Conservation (phyloP, 805 yeast genomes). For the Metschnikowia picachoensis region DNA sequence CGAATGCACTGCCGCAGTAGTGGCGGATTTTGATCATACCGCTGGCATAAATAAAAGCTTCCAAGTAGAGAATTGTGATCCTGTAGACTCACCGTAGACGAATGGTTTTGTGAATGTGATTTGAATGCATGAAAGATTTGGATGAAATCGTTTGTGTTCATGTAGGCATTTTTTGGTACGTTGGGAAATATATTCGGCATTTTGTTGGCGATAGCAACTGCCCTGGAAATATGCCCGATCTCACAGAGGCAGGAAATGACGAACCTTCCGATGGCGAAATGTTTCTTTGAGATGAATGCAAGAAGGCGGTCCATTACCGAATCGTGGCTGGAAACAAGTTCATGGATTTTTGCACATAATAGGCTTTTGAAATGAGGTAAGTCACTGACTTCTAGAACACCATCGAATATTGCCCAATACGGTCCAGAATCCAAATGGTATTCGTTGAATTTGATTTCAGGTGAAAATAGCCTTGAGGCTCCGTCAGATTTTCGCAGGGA, state of each 20-base stretch:
- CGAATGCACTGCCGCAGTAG: conserved; percentile 5
- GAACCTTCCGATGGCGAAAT: conserved; percentile 25
- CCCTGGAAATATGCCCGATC: conserved; percentile 23
- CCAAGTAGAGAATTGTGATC: conserved; percentile 3
- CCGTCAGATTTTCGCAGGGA: too few species aligned
- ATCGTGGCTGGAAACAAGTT: conserved; percentile 1
- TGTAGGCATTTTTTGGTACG: not conserved
- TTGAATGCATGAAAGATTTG: conserved; percentile 7
- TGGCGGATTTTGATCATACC: not conserved
- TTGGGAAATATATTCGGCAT: conserved; percentile 14
- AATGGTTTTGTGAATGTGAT: not conserved
- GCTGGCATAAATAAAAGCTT: conserved; percentile 2
- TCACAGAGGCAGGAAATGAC: conserved; percentile 28
- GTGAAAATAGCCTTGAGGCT: conserved; percentile 7
- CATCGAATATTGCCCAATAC: conserved; percentile 27
- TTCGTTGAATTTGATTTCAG: conserved; percentile 26
- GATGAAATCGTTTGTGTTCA: conserved; percentile 8
- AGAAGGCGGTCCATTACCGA: conserved; percentile 19
- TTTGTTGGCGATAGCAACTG: conserved; percentile 23
- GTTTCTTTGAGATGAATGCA: conserved; percentile 21
- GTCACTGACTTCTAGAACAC: conserved; percentile 25
- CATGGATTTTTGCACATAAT: conserved; percentile 16
- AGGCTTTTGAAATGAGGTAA: conserved; percentile 29
- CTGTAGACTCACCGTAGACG: not conserved
- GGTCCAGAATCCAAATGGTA: conserved; percentile 21